Evolutionary conservation across 179 eudicot species (phyloP).

Genomic region (Camellia oleifera): DNA sequence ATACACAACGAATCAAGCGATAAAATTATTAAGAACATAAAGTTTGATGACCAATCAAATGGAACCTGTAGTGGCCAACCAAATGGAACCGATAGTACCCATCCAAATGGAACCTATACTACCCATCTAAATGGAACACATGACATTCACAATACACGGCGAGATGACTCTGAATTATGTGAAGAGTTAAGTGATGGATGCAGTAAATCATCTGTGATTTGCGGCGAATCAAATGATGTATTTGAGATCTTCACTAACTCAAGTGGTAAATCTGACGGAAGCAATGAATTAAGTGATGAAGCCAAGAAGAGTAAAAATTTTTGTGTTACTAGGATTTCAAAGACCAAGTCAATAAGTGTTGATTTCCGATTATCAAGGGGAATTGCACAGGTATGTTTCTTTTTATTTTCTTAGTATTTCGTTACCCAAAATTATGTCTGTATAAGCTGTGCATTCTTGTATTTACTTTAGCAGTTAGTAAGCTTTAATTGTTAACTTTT

Average conservation of each 20-base stretch:
- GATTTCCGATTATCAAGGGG: constrained; percentile 94
- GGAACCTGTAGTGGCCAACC: constrained; percentile 30
- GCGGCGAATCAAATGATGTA: constrained; percentile 40
- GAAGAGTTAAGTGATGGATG: constrained; percentile 38
- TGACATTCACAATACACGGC: constrained; percentile 21
- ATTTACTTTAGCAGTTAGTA: background rate
- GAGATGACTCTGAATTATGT: constrained; percentile 40
- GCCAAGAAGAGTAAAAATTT: constrained; percentile 61
- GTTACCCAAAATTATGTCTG: constrained; percentile 2
- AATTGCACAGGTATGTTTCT: constrained; percentile 73
- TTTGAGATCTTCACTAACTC: constrained; percentile 42
- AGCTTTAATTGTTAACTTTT: background rate
- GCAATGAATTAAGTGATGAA: constrained; percentile 45
- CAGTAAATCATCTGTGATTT: constrained; percentile 27
- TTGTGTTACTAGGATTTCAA: constrained; percentile 67
- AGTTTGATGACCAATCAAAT: constrained; percentile 34
- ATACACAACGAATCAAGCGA: constrained; percentile 35
- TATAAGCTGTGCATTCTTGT: background rate
- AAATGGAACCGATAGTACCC: constrained; percentile 32
- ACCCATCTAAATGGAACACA: constrained; percentile 30
- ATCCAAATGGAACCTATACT: constrained; percentile 31
- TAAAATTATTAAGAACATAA: constrained; percentile 34
- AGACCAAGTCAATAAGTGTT: constrained; percentile 78
- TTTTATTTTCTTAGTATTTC: constrained; percentile 6
- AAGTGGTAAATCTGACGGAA: constrained; percentile 28